These are phyloP conservation scores for Barnettozyma vustinii DNA, from an alignment of 805 yeast species.

Conservation along the genomic window DNA sequence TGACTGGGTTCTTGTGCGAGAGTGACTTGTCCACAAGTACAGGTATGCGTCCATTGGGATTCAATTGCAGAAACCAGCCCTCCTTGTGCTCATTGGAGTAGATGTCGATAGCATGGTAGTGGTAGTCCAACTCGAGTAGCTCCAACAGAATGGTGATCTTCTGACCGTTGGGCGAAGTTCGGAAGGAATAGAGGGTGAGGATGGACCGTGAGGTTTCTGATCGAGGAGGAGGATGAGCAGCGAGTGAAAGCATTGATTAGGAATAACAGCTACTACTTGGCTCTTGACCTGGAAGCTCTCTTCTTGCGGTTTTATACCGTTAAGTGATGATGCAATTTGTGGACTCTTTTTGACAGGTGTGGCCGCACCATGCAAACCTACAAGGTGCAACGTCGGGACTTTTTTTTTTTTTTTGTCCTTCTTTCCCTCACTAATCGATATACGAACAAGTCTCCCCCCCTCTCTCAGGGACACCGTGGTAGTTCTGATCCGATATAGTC, in stretches of 20 bases:
- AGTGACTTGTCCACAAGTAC: conserved; percentile 34
- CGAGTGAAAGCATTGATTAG: neutral
- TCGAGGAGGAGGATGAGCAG: neutral
- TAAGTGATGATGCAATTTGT: conserved; percentile 5
- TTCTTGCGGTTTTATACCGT: neutral
- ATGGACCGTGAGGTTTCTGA: conserved; percentile 36
- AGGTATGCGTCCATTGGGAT: conserved; percentile 62
- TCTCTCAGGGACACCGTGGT: neutral
- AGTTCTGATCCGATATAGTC: conserved; percentile 1
- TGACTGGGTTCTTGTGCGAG: conserved; percentile 38
- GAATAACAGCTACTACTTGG: neutral
- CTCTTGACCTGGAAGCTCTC: neutral
- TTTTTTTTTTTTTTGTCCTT: too few relatives aligned
- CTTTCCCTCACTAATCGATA: neutral
- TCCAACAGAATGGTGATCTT: conserved; percentile 34
- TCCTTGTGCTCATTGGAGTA: conserved; percentile 42
- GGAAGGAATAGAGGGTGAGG: conserved; percentile 50
- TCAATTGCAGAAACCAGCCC: conserved; percentile 49
- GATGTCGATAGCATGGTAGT: conserved; percentile 34
- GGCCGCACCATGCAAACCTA: neutral
- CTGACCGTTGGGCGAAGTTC: conserved; percentile 49
- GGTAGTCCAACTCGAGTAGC: conserved; percentile 29
- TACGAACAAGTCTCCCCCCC: too few relatives aligned
- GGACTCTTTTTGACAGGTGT: neutral
- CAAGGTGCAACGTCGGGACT: neutral